Evolutionary conservation across 139 green algal genomes (phyloP), one percentile per base, ranked within the genome.

Genomic region (Zygnema cylindricum): DNA sequence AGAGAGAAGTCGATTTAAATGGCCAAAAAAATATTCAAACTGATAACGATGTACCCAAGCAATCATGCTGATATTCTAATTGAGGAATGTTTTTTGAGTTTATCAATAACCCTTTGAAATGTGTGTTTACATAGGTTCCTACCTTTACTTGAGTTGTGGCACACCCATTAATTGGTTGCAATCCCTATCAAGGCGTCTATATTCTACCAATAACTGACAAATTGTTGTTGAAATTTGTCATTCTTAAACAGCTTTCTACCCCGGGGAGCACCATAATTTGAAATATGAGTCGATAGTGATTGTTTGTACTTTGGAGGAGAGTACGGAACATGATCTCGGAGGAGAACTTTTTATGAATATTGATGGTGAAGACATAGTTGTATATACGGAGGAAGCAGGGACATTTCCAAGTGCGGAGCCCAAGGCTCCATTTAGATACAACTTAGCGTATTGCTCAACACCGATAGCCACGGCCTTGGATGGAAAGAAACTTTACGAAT

Each of bases 201-300:
- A n/a, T n/a, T n/a, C n/a, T n/a, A n/a, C n/a, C n/a, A n/a, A n/a
- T n/a, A n/a, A 16, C 36, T 79, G 7, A 30, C 38, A 79, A 42
- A 42, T 55, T 79, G 71, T 3, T 43, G 71, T 79, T 55, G 38
- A 55, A 42, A 79, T 38, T 55, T 11, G 71, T 11, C 16, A 79
- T 79, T 41, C 16, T 16, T 11, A 79, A 25, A 32, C 82, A 87
- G 82, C 82, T 30, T 85, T 43, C 35, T 87, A 84, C 82, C 82
- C 82, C 1, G 82, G 83, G 7, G 83, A 88, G 63, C 63, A 88
- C 83, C 83, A 88, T 54, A 49, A 88, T 76, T 36, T 85, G 69
- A 39, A 42, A 76, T 88, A 88, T 76, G 69, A 88, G 69, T 73
- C 83, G 35, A 43, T 88, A 36, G 83, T 88, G 2, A 55, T 88